Percentiles rank a stretch among this genome's conserved stretches.
Conservation (phyloP, 2,329 filamentous ascomycete genomes). For the Lizonia empirigonia region DNA sequence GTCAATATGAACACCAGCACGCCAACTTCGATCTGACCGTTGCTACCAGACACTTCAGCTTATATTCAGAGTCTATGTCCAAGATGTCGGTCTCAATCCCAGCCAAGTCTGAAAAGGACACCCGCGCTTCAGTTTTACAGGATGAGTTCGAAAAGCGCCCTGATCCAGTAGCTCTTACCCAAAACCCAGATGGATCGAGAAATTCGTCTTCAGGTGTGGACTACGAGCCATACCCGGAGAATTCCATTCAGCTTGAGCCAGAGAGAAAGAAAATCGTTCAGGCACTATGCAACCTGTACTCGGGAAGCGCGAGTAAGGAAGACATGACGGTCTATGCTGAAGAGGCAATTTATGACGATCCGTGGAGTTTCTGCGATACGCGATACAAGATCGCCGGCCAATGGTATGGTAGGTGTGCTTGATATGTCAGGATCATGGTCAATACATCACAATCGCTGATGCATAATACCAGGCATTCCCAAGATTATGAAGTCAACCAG, state of each 20-base stretch:
- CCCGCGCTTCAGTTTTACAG: slow-evolving; percentile 17
- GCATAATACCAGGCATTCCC: slow-evolving; percentile 45
- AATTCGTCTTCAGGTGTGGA: slow-evolving; percentile 39
- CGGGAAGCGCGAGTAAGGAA: slow-evolving; percentile 54
- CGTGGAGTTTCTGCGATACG: slow-evolving; percentile 57
- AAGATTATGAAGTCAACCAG: slow-evolving; percentile 49
- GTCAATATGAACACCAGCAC: background rate
- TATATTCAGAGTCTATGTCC: background rate
- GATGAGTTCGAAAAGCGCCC: slow-evolving; percentile 28
- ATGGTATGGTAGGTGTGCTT: slow-evolving; percentile 51
- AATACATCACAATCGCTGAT: background rate
- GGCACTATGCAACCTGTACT: slow-evolving; percentile 54
- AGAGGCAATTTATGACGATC: slow-evolving; percentile 56
- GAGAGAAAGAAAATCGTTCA: slow-evolving; percentile 51
- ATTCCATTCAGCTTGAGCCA: slow-evolving; percentile 23
- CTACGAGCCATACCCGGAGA: slow-evolving; percentile 37
- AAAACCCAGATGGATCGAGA: slow-evolving; percentile 31
- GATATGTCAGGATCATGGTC: background rate
- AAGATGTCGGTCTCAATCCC: slow-evolving; percentile 11
- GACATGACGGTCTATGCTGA: slow-evolving; percentile 58
- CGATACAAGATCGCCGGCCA: slow-evolving; percentile 59
- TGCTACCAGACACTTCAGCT: too few relatives aligned
- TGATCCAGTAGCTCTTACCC: slow-evolving; percentile 38
- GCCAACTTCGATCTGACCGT: too few relatives aligned
- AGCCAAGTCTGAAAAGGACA: slow-evolving; percentile 17